Evolutionary conservation across 176 grass and related monocot species (phyloP), one percentile per base, ranked within the genome.

Genomic region (Dendrocalamus sinicus): DNA sequence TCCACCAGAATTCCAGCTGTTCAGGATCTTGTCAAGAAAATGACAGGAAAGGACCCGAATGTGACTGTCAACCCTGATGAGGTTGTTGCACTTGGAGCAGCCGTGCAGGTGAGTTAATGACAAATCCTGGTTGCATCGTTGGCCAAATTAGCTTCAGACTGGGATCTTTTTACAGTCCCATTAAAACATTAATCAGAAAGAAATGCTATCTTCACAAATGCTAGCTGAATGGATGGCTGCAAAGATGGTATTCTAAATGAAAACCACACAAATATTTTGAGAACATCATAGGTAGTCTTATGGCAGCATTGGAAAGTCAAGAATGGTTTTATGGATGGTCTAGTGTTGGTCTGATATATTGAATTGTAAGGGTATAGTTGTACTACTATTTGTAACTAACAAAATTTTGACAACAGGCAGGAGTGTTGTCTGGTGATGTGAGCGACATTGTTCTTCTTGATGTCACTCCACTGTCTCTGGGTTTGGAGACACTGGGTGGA

Each of bases 381-480:
- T 20, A 55, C 53, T 20, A 55, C 53, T 55, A 8, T 55, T 55
- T 55, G 16, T 87, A 41, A 84, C 17, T 53, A 2, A 10, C 30
- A 69, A 73, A 50, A 39, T 87, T 60, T 37, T 78, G 26, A 72
- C 37, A 44, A 54, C 75, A 95, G 93, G 93, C 93, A 20, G 93
- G 93, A 72, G 91, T 95, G 47, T 70, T 95, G 80, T 90, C 91
- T 40, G 93, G 93, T 11, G 91, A 95, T 89, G 91, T 92, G 40
- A 95, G 91, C 0, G 91, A 95, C 37, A 95, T 95, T 83, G 91
- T 95, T 73, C 91, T 95, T 75, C 88, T 95, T 64, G 93, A 93
- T 77, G 93, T 95, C 23, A 85, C 91, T 13, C 93, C 93, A 37
- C 80, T 95, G 10, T 95, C 93, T 23, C 26, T 95, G 62, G 93